Evolutionary conservation across 257 asterid genomes (phyloP), one percentile per base, ranked within the genome.

Genomic region (Pogostemon cablin): DNA sequence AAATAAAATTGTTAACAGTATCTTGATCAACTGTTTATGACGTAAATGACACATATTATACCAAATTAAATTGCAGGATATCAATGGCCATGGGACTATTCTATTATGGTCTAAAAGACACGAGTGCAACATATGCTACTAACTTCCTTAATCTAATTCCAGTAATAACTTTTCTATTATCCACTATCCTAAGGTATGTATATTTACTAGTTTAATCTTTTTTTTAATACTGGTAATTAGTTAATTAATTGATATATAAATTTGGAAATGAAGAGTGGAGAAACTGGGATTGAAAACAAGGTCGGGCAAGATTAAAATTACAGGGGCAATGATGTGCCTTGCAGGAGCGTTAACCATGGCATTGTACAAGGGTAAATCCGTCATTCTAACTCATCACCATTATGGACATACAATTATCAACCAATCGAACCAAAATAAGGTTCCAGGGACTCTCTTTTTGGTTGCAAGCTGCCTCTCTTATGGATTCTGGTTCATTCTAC

Each of bases 121-220:
- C 95, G 3, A 75, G 88, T 5, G 95, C 96, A 9, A 83, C 96
- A 46, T 90, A 87, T 75, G 96, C 95, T 37, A 74, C 92, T 25
- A 86, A 84, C 57, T 86, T 86, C 52, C 80, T 83, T 25, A 86
- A 81, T 67, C 84, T 84, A 9, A 53, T 90, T 54, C 95, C 96
- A 5, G 62, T 79, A 0, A 41, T 79, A n/a, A 87, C 95, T 2
- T 90, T 84, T 67, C 2, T 85, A 46, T 67, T 82, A 54, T 81
- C 95, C 1, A 61, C 76, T 7, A 66, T 89, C 9, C 63, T 82
- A 32, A 43, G 90, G 95, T 89, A 78, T 10, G 35, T 12, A 6
- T 3, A 39, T 52, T 50, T 42, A 5, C 11, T 32, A 2, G 9
- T 42, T 65, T 6, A 35, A 12, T 50, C 0, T 11, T 50, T 12